Conservation (phyloP, 345 rosid genomes). For the Triadica sebifera region DNA sequence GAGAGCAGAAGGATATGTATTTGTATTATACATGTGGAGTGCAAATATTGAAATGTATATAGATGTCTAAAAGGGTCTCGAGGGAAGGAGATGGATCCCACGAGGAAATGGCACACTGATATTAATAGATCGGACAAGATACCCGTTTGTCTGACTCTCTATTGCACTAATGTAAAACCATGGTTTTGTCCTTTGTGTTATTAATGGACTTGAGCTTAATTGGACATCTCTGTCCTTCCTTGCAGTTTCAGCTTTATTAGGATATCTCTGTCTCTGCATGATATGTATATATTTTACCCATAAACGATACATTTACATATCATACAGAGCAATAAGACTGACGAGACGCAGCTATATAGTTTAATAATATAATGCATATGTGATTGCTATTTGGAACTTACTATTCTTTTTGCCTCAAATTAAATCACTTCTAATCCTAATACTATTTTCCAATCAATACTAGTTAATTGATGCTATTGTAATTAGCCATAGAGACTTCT, state of each 20-base stretch:
- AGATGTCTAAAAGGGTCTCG: constrained; percentile 34
- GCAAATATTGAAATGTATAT: background rate
- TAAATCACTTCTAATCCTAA: background rate
- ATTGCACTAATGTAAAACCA: background rate
- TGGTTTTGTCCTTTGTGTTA: constrained; percentile 25
- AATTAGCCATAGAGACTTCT: too few species aligned
- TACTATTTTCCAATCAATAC: background rate
- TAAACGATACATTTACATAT: background rate
- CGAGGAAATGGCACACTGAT: constrained; percentile 34
- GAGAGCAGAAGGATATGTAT: background rate
- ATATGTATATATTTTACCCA: constrained; percentile 4
- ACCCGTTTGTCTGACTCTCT: constrained; percentile 29
- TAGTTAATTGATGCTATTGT: too few species aligned
- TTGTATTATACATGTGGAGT: background rate
- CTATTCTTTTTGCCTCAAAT: constrained; percentile 9
- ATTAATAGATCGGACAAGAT: constrained; percentile 40
- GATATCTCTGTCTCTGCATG: background rate
- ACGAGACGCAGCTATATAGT: too few species aligned
- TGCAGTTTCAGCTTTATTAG: background rate
- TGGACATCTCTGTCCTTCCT: constrained; percentile 35
- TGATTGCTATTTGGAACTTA: constrained; percentile 10
- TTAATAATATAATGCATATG: too few species aligned
- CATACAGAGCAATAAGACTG: too few species aligned
- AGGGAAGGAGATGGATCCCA: constrained; percentile 37
- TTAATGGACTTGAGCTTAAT: background rate